Percentiles rank a stretch among this genome's conserved stretches.
Evolutionary conservation across 305 asterid genomes (phyloP).

Genomic region (Fraxinus dipetala): DNA sequence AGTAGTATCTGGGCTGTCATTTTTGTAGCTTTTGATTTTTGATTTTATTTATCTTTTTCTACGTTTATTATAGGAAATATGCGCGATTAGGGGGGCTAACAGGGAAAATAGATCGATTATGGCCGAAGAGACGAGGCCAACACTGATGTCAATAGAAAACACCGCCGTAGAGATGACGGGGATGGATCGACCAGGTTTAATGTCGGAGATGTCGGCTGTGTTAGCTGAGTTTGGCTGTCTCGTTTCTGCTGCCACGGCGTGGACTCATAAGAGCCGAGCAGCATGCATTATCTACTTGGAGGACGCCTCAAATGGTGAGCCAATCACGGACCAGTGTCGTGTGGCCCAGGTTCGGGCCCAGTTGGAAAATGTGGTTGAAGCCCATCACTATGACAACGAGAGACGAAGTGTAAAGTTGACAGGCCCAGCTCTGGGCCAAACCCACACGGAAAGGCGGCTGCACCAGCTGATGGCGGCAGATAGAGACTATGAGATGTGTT

Average conservation of each 20-base stretch:
- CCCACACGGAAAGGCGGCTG: conserved; percentile 91
- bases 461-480: conserved; percentile 87
- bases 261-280: conserved; percentile 78
- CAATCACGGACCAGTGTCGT: conserved; percentile 41
- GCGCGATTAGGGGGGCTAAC: conserved; percentile 44
- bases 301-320: conserved; percentile 39
- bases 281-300: conserved; percentile 70
- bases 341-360: conserved; percentile 70
- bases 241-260: conserved; percentile 63
- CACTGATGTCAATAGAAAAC: conserved; percentile 38
- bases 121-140: neutral
- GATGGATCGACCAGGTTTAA: conserved; percentile 69
- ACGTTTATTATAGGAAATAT: conserved; percentile 43
- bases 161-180: conserved; percentile 82
- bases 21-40: neutral
- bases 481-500: conserved; percentile 59
- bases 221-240: conserved; percentile 74
- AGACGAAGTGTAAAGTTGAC: conserved; percentile 54
- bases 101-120: conserved; percentile 22
- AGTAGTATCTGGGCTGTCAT: neutral
- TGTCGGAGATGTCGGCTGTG: conserved; percentile 87
- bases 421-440: conserved; percentile 38
- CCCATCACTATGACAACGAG: conserved; percentile 62
- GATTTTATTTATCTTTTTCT: neutral
- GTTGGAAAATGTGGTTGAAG: conserved; percentile 69